Evolutionary conservation across 768 basidiomycete genomes (phyloP).

Genomic region (Cyathus striatus): DNA sequence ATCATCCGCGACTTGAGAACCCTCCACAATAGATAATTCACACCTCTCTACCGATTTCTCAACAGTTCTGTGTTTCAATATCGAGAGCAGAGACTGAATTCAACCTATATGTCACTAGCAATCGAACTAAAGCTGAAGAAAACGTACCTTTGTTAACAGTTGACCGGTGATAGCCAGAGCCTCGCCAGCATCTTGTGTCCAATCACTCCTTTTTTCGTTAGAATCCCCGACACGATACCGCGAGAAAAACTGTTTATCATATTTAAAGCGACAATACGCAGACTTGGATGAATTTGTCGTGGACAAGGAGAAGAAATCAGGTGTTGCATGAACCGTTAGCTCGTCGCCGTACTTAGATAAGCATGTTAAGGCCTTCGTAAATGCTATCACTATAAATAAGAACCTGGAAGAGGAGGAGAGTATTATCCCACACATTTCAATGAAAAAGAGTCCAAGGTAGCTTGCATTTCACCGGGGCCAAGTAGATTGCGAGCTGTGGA

Average conservation of each 20-base stretch:
- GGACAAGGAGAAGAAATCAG: slow-evolving; percentile 58
- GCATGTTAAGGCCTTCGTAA: slow-evolving; percentile 71
- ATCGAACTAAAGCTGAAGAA: neutral
- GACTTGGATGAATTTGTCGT: slow-evolving; percentile 78
- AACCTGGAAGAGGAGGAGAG: slow-evolving; percentile 5
- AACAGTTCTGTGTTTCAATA: slow-evolving; percentile 66
- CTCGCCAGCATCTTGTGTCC: slow-evolving; percentile 29
- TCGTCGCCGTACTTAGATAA: slow-evolving; percentile 83
- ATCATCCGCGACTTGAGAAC: slow-evolving; percentile 21
- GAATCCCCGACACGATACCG: slow-evolving; percentile 43
- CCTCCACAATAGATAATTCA: slow-evolving; percentile 66
- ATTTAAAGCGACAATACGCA: slow-evolving; percentile 78
- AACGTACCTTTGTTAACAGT: slow-evolving; percentile 59
- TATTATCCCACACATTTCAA: slow-evolving; percentile 36
- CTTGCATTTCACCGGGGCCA: too few relatives aligned
- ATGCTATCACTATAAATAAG: slow-evolving; percentile 39
- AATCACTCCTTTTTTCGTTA: slow-evolving; percentile 10
- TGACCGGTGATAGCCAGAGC: slow-evolving; percentile 51
- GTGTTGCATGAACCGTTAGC: slow-evolving; percentile 59
- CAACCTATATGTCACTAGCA: slow-evolving; percentile 4
- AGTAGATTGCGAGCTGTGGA: too few relatives aligned
- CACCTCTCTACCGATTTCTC: slow-evolving; percentile 78
- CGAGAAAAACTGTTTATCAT: slow-evolving; percentile 63
- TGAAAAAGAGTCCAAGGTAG: slow-evolving; percentile 55
- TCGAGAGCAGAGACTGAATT: slow-evolving; percentile 59